phyloP scores from a whole-genome alignment of 2,329 filamentous ascomycete genomes.

The Fusarium compactum region DNA sequence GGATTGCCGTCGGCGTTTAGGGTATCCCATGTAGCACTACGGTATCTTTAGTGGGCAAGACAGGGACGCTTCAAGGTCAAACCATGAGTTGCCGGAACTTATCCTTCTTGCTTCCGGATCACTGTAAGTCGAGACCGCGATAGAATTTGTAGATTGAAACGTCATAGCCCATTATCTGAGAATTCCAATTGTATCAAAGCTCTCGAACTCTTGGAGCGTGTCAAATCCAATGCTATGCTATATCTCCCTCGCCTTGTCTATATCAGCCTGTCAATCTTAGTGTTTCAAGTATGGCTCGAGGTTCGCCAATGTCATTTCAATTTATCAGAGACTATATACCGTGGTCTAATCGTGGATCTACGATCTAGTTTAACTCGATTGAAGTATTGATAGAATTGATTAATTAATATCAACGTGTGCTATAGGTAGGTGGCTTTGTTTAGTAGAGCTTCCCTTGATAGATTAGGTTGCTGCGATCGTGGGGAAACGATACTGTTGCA shows the following conservation, averaged over 20 bases:
- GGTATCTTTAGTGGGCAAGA: neutral
- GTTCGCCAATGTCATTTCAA: neutral
- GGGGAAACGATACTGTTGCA: conserved; percentile 32
- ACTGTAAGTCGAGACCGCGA: neutral
- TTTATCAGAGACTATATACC: conserved; percentile 6
- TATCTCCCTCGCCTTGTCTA: conserved; percentile 7
- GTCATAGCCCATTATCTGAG: neutral
- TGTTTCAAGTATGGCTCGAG: conserved; percentile 22
- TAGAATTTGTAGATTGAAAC: neutral
- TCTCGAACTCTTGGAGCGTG: neutral
- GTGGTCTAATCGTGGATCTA: conserved; percentile 11
- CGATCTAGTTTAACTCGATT: conserved; percentile 6
- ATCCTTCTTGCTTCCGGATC: neutral
- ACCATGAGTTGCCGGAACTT: neutral
- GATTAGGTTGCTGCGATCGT: conserved; percentile 31
- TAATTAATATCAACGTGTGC: conserved; percentile 15
- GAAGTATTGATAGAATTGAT: neutral
- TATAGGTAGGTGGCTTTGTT: conserved; percentile 8
- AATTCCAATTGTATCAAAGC: neutral
- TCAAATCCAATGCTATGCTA: neutral
- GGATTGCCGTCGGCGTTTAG: conserved; percentile 9
- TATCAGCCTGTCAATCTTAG: conserved; percentile 15
- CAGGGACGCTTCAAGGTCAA: neutral
- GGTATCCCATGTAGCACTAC: neutral
- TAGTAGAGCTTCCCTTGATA: neutral